Percentiles rank a stretch among this genome's conserved stretches.
phyloP scores from a whole-genome alignment of 2,329 filamentous ascomycete species.

The Verticillium isaacii region DNA sequence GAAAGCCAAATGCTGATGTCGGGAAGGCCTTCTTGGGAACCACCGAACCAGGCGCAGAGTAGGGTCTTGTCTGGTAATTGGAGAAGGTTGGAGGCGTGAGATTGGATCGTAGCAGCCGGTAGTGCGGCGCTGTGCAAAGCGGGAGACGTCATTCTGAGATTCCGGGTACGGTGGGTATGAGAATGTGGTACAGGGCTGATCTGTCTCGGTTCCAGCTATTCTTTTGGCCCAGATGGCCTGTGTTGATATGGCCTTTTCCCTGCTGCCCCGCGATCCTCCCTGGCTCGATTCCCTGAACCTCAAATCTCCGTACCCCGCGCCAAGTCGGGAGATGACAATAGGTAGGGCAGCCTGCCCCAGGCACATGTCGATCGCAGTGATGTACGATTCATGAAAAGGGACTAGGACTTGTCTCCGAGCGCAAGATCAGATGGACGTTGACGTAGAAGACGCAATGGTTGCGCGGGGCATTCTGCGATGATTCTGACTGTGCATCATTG shows the following conservation, averaged over 20 bases:
- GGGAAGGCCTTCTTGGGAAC: constrained; percentile 36
- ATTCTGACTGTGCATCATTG: not conserved
- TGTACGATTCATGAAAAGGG: not conserved
- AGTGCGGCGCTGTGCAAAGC: constrained; percentile 16
- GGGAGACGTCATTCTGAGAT: not conserved
- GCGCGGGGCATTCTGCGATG: not conserved
- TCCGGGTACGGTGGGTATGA: not conserved
- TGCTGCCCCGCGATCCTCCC: not conserved
- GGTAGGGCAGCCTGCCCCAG: not conserved
- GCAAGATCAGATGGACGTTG: not conserved
- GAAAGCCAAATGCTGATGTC: constrained; percentile 39
- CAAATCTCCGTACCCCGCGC: not conserved
- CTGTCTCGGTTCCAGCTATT: not conserved
- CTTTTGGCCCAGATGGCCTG: not conserved
- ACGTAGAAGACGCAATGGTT: not conserved
- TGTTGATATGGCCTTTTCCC: not conserved
- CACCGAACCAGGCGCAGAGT: constrained; percentile 39
- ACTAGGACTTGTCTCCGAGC: not conserved
- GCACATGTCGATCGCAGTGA: not conserved
- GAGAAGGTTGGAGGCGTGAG: constrained; percentile 38
- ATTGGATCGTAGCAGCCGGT: constrained; percentile 34
- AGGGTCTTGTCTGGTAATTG: constrained; percentile 32
- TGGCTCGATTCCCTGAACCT: not conserved
- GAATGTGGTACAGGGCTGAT: not conserved
- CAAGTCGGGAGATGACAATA: not conserved